These are phyloP conservation scores for Pseudoturritis turrita DNA, from an alignment of 345 rosid genomes.

Conservation along the genomic window DNA sequence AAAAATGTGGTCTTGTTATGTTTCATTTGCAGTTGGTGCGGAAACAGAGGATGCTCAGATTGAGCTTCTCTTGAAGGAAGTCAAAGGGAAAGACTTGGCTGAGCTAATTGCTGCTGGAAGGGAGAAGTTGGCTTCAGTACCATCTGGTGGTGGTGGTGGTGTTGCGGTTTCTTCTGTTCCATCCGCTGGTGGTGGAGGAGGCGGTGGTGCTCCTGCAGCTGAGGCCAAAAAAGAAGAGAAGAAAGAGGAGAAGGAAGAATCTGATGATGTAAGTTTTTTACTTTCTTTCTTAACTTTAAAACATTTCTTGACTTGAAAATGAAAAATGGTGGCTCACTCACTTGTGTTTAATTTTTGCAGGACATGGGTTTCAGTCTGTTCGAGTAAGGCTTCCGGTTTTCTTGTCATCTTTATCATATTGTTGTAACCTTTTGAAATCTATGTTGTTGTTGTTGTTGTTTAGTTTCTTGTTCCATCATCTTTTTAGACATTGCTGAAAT, in stretches of 20 bases:
- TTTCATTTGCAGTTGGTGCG: constrained; percentile 52
- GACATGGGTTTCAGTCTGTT: constrained; percentile 64
- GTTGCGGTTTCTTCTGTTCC: constrained; percentile 38
- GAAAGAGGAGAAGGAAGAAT: constrained; percentile 73
- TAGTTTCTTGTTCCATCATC: not conserved
- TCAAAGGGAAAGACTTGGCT: constrained; percentile 63
- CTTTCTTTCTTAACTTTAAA: not conserved
- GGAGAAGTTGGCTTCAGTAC: constrained; percentile 79
- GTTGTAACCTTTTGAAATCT: not conserved
- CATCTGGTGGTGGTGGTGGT: constrained; percentile 56
- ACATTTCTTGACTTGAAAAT: not conserved
- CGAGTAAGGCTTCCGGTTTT: constrained; percentile 31
- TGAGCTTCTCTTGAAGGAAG: constrained; percentile 56
- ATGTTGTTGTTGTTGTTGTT: constrained; percentile 7
- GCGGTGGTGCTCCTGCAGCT: constrained; percentile 42
- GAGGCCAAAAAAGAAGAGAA: constrained; percentile 82
- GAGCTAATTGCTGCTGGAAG: constrained; percentile 80
- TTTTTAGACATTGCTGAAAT: not conserved
- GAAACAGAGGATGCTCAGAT: constrained; percentile 58
- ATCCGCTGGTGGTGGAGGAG: constrained; percentile 38
- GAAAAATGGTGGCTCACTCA: not conserved
- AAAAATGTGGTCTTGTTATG: not conserved
- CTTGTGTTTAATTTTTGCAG: constrained; percentile 36
- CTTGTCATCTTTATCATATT: not conserved
- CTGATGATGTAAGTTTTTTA: constrained; percentile 59